Conservation (phyloP, 2,329 filamentous ascomycete genomes). For the Catunica adiposa region DNA sequence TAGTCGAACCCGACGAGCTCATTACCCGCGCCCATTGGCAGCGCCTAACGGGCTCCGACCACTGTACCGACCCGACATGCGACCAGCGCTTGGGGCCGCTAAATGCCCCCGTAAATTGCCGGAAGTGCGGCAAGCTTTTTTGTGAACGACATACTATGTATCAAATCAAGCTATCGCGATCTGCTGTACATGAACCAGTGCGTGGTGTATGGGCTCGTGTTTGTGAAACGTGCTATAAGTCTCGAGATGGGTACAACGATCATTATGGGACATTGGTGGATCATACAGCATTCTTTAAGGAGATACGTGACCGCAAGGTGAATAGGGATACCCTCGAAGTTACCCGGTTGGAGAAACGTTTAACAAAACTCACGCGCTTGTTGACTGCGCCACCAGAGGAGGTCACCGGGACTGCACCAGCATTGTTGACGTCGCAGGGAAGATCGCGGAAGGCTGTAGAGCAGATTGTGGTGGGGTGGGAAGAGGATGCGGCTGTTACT, state of each 20-base stretch:
- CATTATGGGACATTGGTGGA: conserved; percentile 56
- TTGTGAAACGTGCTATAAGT: conserved; percentile 98
- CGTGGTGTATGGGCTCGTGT: conserved; percentile 86
- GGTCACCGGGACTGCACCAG: conserved; percentile 39
- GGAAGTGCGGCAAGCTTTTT: conserved; percentile 82
- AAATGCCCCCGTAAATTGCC: conserved; percentile 79
- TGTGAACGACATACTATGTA: conserved; percentile 99
- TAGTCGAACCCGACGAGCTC: conserved; percentile 69
- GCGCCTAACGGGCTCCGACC: conserved; percentile 51
- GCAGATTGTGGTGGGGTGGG: conserved; percentile 87
- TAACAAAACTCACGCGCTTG: conserved; percentile 77
- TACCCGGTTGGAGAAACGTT: conserved; percentile 73
- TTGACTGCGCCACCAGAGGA: conserved; percentile 61
- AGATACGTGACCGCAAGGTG: conserved; percentile 57
- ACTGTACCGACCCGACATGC: conserved; percentile 77
- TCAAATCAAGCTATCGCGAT: conserved; percentile 89
- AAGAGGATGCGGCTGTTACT: conserved; percentile 66
- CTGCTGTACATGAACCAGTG: conserved; percentile 77
- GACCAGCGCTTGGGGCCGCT: conserved; percentile 57
- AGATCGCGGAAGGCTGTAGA: conserved; percentile 68
- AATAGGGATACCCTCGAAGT: conserved; percentile 79
- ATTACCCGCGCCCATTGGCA: conserved; percentile 88
- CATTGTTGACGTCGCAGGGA: conserved; percentile 37
- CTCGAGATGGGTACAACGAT: conserved; percentile 87
- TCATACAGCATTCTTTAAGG: conserved; percentile 53